Evolutionary conservation across 2,329 filamentous ascomycete species (phyloP), one percentile per base, ranked within the genome.

Genomic region (Microsporum audouinii): DNA sequence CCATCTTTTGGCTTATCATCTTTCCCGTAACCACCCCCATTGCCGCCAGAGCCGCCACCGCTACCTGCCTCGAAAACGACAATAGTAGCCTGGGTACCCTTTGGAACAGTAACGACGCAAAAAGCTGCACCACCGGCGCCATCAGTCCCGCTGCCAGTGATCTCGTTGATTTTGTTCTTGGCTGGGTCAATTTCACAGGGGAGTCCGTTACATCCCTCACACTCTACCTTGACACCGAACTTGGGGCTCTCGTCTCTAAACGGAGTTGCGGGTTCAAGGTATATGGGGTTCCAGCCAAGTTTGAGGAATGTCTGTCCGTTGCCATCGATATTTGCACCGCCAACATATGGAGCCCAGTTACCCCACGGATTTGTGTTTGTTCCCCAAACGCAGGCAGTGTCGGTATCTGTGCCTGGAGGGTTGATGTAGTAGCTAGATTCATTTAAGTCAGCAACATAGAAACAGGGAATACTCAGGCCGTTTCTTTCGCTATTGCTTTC

Each of bases 271-370:
- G 72, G 66, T 66, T 85, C 78, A 38, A 80, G 79, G 73, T 84
- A 91, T 64, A 89, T 87, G 29, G 88, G 88, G 73, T 91, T 91
- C 80, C 85, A 88, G 60, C 84, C 88, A 59, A 91, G 78, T 76
- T 89, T 91, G 67, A 89, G 80, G 70, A 82, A 91, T 0, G 88
- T 90, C 63, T 82, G 74, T 58, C 88, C 88, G 58, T 73, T 78
- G 55, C 69, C 67, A 66, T 85, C 84, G 14, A 84, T 85, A 73
- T 91, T 91, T 61, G 87, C 85, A 62, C 88, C 88, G 12, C 86
- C 85, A 65, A 91, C 88, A 69, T 85, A 92, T 1, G 87, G 84
- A 58, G 82, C 79, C 88, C 88, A 91, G 76, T 91, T 91, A 57
- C 88, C 88, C 66, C 84, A 73, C 0, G 86, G 79, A 64, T 84